phyloP scores from a whole-genome alignment of 257 asterid species.

The Penstemon eatonii region DNA sequence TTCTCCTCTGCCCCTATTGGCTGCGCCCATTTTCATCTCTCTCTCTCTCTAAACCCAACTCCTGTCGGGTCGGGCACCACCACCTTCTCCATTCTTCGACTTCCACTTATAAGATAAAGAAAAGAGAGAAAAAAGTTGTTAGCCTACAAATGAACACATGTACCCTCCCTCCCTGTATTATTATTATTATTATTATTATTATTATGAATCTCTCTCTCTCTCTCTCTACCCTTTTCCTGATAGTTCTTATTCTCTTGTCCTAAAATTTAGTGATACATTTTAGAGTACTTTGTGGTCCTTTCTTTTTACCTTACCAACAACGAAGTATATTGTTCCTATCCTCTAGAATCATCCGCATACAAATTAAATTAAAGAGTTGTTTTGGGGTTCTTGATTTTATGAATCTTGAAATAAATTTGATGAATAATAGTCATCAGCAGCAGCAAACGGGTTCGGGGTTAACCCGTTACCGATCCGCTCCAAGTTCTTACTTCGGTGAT shows the following conservation, averaged over 20 bases:
- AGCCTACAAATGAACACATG: slow-evolving; percentile 16
- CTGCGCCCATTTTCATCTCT: not conserved
- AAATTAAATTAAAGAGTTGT: not conserved
- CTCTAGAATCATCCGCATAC: too few species aligned
- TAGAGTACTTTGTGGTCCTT: not conserved
- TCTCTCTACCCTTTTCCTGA: too few species aligned
- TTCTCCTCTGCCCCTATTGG: not conserved
- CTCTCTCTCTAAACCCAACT: not conserved
- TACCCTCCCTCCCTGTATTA: not conserved
- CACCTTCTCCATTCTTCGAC: slow-evolving; percentile 24
- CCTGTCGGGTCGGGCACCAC: slow-evolving; percentile 11
- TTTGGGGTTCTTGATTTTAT: not conserved
- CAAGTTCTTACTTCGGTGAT: slow-evolving; percentile 58
- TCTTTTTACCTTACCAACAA: too few species aligned
- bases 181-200: too few species aligned
- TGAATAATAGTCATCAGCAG: not conserved
- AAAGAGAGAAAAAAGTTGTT: slow-evolving; percentile 3
- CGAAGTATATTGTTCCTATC: too few species aligned
- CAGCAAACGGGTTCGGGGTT: slow-evolving; percentile 51
- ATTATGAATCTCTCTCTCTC: too few species aligned
- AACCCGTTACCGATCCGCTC: slow-evolving; percentile 68
- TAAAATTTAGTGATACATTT: not conserved
- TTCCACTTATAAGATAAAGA: slow-evolving; percentile 30
- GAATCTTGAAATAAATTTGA: too few species aligned
- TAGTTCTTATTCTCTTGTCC: not conserved